phyloP scores from a whole-genome alignment of 306 rosid species.

The Sphenostylis stenocarpa region DNA sequence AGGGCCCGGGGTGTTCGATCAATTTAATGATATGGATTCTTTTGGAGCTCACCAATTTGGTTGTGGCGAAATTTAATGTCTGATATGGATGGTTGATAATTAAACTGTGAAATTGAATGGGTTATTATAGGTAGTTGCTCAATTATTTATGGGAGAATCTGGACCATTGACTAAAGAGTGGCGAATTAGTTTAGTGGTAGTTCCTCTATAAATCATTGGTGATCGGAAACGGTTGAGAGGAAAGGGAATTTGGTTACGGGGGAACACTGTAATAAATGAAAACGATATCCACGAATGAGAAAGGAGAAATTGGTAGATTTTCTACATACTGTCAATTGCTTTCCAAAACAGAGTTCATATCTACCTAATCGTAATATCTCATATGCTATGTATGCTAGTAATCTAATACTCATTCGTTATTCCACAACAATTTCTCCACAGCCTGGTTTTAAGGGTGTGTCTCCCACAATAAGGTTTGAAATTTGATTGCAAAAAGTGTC shows the following conservation, averaged over 20 bases:
- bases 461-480: no score
- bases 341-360: background rate
- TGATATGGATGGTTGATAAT: slow-evolving; percentile 26
- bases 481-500: no score
- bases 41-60: background rate
- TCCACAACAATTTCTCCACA: background rate
- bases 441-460: no score
- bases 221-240: slow-evolving; percentile 17
- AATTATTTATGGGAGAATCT: slow-evolving; percentile 25
- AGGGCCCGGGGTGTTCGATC: slow-evolving; percentile 1
- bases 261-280: slow-evolving; percentile 28
- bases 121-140: slow-evolving; percentile 11
- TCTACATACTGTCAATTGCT: background rate
- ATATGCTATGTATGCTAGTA: background rate
- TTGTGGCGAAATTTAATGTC: slow-evolving; percentile 34
- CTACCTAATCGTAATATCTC: background rate
- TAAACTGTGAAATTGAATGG: slow-evolving; percentile 4
- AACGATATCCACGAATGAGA: slow-evolving; percentile 13
- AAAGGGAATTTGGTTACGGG: slow-evolving; percentile 9
- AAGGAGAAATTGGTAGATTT: background rate
- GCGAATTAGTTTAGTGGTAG: background rate
- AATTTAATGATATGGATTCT: slow-evolving; percentile 13
- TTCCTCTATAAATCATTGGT: slow-evolving; percentile 13
- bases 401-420: background rate
- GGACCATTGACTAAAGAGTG: slow-evolving; percentile 6